Conservation (phyloP, 169 alveolate genomes). For the Eimeria maxima region DNA sequence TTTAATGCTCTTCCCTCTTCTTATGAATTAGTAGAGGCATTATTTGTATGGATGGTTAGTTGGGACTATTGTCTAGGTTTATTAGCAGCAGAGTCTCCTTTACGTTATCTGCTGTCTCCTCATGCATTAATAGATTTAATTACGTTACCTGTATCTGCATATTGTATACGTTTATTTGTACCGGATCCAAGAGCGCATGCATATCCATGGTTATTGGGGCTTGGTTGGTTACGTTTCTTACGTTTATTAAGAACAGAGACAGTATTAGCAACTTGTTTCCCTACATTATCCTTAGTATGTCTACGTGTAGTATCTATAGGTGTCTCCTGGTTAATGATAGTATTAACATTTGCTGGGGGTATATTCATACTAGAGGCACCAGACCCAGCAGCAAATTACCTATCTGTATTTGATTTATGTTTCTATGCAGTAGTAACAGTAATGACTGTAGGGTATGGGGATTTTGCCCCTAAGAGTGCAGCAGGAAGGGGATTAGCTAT, state of each 20-base stretch:
- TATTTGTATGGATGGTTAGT: conserved; percentile 86
- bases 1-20: conserved; percentile 76
- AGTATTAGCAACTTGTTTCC: conserved; percentile 51
- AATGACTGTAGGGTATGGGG: conserved; percentile 86
- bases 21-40: conserved; percentile 82
- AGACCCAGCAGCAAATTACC: conserved; percentile 26
- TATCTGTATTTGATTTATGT: conserved; percentile 81
- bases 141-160: conserved; percentile 51
- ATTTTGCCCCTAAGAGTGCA: conserved; percentile 83
- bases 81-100: conserved; percentile 76
- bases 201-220: conserved; percentile 60
- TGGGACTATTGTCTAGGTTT: conserved; percentile 83
- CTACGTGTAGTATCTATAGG: conserved; percentile 56
- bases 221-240: conserved; percentile 68
- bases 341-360: conserved; percentile 85
- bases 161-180: conserved; percentile 28
- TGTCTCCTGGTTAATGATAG: conserved; percentile 81
- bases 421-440: conserved; percentile 85
- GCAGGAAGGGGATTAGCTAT: conserved; percentile 85
- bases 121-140: conserved; percentile 44
- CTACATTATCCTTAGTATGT: conserved; percentile 12
- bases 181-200: background rate
- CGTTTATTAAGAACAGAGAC: conserved; percentile 56
- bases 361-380: conserved; percentile 85
- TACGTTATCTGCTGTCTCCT: conserved; percentile 73